These are phyloP conservation scores for Mycena amicta DNA, from an alignment of 768 basidiomycete species.

Conservation along the genomic window DNA sequence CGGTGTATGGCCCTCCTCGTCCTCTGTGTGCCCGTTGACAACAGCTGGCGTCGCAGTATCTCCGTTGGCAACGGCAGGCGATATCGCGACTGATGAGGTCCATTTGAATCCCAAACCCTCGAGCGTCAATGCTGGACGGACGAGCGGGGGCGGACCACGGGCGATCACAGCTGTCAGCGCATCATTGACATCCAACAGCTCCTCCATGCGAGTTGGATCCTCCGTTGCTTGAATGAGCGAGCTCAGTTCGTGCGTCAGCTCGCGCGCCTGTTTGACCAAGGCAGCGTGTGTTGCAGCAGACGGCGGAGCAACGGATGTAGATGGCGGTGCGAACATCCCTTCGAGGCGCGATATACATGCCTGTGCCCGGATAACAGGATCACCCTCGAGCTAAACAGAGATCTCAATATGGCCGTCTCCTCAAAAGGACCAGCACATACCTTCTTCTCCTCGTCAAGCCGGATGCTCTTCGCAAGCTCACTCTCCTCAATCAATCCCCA, in stretches of 20 bases:
- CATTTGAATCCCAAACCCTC: slow-evolving; percentile 45
- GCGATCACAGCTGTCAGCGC: slow-evolving; percentile 60
- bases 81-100: slow-evolving; percentile 14
- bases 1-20: slow-evolving; percentile 40
- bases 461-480: slow-evolving; percentile 72
- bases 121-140: slow-evolving; percentile 42
- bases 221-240: slow-evolving; percentile 55
- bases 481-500: slow-evolving; percentile 89
- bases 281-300: slow-evolving; percentile 34
- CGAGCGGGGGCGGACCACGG: slow-evolving; percentile 39
- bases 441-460: slow-evolving; percentile 58
- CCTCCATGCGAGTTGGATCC: slow-evolving; percentile 64
- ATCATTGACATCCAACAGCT: slow-evolving; percentile 75
- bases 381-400: slow-evolving; percentile 42
- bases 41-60: slow-evolving; percentile 5
- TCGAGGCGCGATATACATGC: slow-evolving; percentile 43
- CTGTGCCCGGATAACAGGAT: slow-evolving; percentile 51
- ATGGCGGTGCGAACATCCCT: slow-evolving; percentile 25
- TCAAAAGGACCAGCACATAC: slow-evolving; percentile 27
- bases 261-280: slow-evolving; percentile 48
- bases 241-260: slow-evolving; percentile 54
- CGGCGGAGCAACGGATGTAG: slow-evolving; percentile 13
- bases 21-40: slow-evolving; percentile 9
- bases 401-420: slow-evolving; percentile 7
- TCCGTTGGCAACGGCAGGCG: slow-evolving; percentile 2